Evolutionary conservation across 2,329 filamentous ascomycete genomes (phyloP), one percentile per base, ranked within the genome.

Genomic region (Colletotrichum lentis): DNA sequence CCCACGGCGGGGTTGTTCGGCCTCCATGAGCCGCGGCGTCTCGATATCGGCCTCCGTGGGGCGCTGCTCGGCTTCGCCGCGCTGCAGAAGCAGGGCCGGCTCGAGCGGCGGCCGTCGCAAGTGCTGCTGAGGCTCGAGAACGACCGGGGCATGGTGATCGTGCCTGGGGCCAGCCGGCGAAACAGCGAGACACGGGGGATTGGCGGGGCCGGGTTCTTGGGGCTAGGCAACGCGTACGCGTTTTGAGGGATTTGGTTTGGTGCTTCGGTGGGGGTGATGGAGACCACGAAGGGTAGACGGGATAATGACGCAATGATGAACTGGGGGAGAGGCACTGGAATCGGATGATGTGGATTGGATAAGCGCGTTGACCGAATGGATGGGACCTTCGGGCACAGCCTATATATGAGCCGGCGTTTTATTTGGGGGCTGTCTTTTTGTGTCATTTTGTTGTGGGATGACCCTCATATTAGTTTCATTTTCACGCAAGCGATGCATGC

Each of bases 1-100:
- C 69, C 72, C 11, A 74, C 71, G 6, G 70, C 72, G 6, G 70
- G 71, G 3, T 62, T 70, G 12, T 64, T 74, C 7, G 72, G 73
- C 1, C 69, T 74, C 10, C 67, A 71, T 14, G 63, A 69, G 22
- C 65, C 72, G 11, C 43, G 47, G 6, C 52, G 66, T 47, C 31
- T 72, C 2, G 60, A 69, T 12, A 43, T 67, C 5, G 67, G 69
- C 2, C 56, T 70, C 5, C 64, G 68, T 18, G 56, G 56, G 12
- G 68, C 65, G n/a, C 44, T 70, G 46, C 44, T 69, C 10, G 68
- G 68, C n/a, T 54, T 67, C 6, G 64, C 52, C 22, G 52, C 57
- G 3, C 27, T 69, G 24, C 47, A 46, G 27, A 53, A 57, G 31
- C 52, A 43, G 20, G 47, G 53, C 6, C 54, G 24, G 5, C n/a